These are phyloP conservation scores for Noccaea caerulescens DNA, from an alignment of 345 rosid genomes.

Conservation along the genomic window DNA sequence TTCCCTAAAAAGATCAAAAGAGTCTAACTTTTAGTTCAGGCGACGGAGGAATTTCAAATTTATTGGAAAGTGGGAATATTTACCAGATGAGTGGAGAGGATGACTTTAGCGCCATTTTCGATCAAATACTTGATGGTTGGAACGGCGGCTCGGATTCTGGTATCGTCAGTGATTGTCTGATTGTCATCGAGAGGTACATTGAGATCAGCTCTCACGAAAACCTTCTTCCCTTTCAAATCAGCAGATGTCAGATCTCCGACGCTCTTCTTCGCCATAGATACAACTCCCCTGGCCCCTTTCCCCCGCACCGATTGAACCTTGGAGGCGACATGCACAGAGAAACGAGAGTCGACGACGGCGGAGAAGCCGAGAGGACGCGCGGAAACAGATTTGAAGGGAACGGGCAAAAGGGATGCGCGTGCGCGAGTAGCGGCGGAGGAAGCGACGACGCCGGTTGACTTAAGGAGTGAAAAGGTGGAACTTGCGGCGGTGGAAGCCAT, in stretches of 20 bases:
- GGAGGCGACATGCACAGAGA: conserved; percentile 58
- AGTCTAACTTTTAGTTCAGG: background rate
- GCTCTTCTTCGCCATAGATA: conserved; percentile 94
- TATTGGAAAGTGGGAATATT: background rate
- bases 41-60: background rate
- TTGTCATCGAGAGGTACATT: conserved; percentile 89
- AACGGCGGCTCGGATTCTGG: conserved; percentile 83
- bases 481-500: conserved; percentile 76
- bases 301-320: conserved; percentile 43
- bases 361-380: conserved; percentile 63
- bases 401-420: conserved; percentile 53
- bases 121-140: conserved; percentile 93
- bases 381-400: conserved; percentile 40
- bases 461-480: conserved; percentile 65
- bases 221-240: conserved; percentile 90
- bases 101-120: conserved; percentile 86
- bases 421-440: conserved; percentile 40
- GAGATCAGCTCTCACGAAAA: conserved; percentile 86
- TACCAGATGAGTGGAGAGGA: conserved; percentile 94
- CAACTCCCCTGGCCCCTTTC: conserved; percentile 55
- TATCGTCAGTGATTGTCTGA: conserved; percentile 89
- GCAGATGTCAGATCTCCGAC: conserved; percentile 71
- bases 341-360: conserved; percentile 56
- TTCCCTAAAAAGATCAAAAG: conserved; percentile 60
- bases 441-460: conserved; percentile 46